phyloP scores from a whole-genome alignment of 2,329 filamentous ascomycete genomes.

The Fusarium albidum region DNA sequence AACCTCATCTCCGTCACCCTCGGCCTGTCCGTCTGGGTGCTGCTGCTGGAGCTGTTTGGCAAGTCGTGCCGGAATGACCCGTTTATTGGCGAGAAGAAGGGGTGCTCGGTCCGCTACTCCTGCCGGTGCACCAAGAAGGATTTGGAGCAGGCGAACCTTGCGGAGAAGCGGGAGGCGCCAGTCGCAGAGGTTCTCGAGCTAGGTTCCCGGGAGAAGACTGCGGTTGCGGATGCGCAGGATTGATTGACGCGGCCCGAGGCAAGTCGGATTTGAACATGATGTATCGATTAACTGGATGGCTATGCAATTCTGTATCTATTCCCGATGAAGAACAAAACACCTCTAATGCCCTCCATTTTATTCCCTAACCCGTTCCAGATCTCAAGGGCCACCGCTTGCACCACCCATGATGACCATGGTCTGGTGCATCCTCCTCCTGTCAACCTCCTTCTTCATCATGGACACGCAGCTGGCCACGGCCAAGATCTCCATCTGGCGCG shows the following conservation, averaged over 20 bases:
- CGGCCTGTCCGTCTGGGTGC: slow-evolving; percentile 53
- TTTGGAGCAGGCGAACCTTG: slow-evolving; percentile 42
- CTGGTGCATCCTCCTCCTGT: slow-evolving; percentile 63
- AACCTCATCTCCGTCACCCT: slow-evolving; percentile 56
- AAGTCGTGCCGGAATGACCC: slow-evolving; percentile 54
- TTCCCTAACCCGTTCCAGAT: not conserved
- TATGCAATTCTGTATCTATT: not conserved
- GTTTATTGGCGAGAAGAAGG: slow-evolving; percentile 51
- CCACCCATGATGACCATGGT: slow-evolving; percentile 52
- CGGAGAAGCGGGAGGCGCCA: slow-evolving; percentile 41
- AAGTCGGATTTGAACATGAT: not conserved
- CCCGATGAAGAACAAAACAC: not conserved
- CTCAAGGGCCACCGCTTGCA: slow-evolving; percentile 24
- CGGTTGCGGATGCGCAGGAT: slow-evolving; percentile 32
- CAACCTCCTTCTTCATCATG: slow-evolving; percentile 73
- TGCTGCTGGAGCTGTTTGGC: slow-evolving; percentile 59
- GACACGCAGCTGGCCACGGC: slow-evolving; percentile 64
- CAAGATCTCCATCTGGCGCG: slow-evolving; percentile 55
- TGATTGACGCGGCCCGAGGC: slow-evolving; percentile 1
- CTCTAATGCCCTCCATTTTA: not conserved
- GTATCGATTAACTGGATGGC: no score
- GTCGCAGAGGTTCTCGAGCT: slow-evolving; percentile 35
- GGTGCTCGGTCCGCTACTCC: slow-evolving; percentile 49
- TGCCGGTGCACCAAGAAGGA: slow-evolving; percentile 51
- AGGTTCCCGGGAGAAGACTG: slow-evolving; percentile 37